Conservation (phyloP, 768 basidiomycete genomes). For the Lactifluus hygrophoroides region DNA sequence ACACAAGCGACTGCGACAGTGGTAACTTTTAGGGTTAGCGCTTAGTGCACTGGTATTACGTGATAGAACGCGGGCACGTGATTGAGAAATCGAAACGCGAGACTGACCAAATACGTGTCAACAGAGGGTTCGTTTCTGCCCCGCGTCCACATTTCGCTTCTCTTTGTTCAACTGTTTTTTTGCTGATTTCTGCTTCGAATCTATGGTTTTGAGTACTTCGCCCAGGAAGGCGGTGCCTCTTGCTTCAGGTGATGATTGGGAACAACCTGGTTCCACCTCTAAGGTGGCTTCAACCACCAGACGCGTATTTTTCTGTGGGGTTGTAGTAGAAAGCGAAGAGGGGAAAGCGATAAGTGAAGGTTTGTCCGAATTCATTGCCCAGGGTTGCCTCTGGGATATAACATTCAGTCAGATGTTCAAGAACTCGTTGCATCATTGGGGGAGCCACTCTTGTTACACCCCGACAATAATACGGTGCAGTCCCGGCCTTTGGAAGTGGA, state of each 20-base stretch:
- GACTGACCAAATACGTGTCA: conserved; percentile 12
- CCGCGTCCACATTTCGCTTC: background rate
- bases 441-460: conserved; percentile 46
- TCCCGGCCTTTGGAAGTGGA: conserved; percentile 32
- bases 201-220: conserved; percentile 59
- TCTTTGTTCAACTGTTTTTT: background rate
- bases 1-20: background rate
- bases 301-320: conserved; percentile 83
- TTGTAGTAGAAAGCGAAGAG: conserved; percentile 78
- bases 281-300: conserved; percentile 44
- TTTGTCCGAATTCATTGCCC: conserved; percentile 25
- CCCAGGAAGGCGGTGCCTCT: conserved; percentile 70
- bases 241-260: conserved; percentile 55
- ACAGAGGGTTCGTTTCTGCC: conserved; percentile 2
- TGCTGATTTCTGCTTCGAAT: background rate
- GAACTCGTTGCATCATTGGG: conserved; percentile 66
- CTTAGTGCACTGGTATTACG: background rate
- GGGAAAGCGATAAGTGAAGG: conserved; percentile 63
- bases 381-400: background rate
- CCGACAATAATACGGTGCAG: conserved; percentile 39
- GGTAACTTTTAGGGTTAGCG: no score
- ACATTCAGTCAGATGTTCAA: conserved; percentile 10
- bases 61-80: conserved; percentile 19
- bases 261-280: conserved; percentile 32
- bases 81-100: conserved; percentile 2